phyloP scores from a whole-genome alignment of 2,329 filamentous ascomycete species.

The Calonectria pauciramosa region DNA sequence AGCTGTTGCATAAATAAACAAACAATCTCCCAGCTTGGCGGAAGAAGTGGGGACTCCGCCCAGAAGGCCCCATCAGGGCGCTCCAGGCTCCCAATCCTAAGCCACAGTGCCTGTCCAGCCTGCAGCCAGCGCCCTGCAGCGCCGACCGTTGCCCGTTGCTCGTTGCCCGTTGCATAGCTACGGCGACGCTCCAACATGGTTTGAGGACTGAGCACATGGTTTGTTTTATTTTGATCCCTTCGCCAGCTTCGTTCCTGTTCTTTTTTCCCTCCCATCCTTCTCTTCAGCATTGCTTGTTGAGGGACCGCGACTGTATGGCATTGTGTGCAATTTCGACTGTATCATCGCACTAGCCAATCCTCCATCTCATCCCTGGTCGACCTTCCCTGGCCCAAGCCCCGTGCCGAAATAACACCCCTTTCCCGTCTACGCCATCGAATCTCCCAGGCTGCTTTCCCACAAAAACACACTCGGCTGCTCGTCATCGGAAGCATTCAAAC shows the following conservation, averaged over 20 bases:
- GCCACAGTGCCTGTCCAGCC: constrained; percentile 30
- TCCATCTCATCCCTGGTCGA: constrained; percentile 38
- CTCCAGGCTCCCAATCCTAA: constrained; percentile 35
- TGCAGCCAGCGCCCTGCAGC: constrained; percentile 29
- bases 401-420: constrained; percentile 45
- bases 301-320: constrained; percentile 10
- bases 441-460: constrained; percentile 19
- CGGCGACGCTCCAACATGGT: constrained; percentile 28
- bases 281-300: background rate
- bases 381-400: constrained; percentile 42
- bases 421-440: constrained; percentile 38
- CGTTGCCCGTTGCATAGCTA: constrained; percentile 48
- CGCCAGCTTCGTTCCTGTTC: constrained; percentile 10
- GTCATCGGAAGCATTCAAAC: constrained; percentile 13
- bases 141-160: constrained; percentile 45
- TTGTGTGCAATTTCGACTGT: constrained; percentile 28
- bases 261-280: background rate
- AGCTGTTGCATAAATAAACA: constrained; percentile 51
- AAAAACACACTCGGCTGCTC: constrained; percentile 21
- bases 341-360: constrained; percentile 28
- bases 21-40: constrained; percentile 48
- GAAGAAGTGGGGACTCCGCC: constrained; percentile 33
- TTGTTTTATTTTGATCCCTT: constrained; percentile 29
- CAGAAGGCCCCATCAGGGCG: constrained; percentile 17
- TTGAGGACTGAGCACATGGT: constrained; percentile 26